phyloP scores from a whole-genome alignment of 148 eudicot species.

The Amaranthus hypochondriacus region DNA sequence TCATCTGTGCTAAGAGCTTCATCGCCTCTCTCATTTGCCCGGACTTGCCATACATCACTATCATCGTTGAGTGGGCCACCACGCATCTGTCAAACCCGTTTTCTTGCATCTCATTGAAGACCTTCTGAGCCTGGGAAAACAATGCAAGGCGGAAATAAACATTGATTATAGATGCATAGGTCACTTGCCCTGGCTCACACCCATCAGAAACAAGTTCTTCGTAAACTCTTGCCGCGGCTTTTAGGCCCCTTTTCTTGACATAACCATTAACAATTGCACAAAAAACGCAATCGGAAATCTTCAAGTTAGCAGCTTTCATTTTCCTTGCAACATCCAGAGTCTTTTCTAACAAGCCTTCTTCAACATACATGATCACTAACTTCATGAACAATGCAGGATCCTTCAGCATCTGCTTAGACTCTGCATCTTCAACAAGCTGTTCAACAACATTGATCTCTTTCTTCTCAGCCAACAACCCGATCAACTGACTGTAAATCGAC shows the following conservation, averaged over 20 bases:
- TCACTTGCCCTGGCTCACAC: slow-evolving; percentile 84
- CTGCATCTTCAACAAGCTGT: slow-evolving; percentile 53
- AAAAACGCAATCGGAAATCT: slow-evolving; percentile 78
- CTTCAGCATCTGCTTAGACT: slow-evolving; percentile 57
- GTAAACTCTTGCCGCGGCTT: slow-evolving; percentile 46
- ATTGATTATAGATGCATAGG: slow-evolving; percentile 66
- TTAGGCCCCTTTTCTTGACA: slow-evolving; percentile 60
- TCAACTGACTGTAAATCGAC: slow-evolving; percentile 52
- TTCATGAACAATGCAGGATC: slow-evolving; percentile 75
- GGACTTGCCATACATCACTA: slow-evolving; percentile 70
- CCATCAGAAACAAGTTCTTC: slow-evolving; percentile 43
- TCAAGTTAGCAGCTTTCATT: slow-evolving; percentile 48
- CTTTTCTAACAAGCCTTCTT: slow-evolving; percentile 57
- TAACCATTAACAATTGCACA: slow-evolving; percentile 81
- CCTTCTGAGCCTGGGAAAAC: slow-evolving; percentile 45
- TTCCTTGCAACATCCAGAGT: slow-evolving; percentile 47
- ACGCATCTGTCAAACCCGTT: slow-evolving; percentile 73
- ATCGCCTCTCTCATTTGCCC: slow-evolving; percentile 66
- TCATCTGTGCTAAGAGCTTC: slow-evolving; percentile 85
- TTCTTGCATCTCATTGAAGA: slow-evolving; percentile 59
- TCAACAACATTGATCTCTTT: slow-evolving; percentile 49
- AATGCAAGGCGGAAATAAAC: slow-evolving; percentile 56
- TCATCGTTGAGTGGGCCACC: slow-evolving; percentile 90
- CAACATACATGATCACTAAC: slow-evolving; percentile 64
- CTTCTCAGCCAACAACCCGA: slow-evolving; percentile 46